phyloP scores from a whole-genome alignment of 179 eudicot genomes.

The Amaranthus tricolor region DNA sequence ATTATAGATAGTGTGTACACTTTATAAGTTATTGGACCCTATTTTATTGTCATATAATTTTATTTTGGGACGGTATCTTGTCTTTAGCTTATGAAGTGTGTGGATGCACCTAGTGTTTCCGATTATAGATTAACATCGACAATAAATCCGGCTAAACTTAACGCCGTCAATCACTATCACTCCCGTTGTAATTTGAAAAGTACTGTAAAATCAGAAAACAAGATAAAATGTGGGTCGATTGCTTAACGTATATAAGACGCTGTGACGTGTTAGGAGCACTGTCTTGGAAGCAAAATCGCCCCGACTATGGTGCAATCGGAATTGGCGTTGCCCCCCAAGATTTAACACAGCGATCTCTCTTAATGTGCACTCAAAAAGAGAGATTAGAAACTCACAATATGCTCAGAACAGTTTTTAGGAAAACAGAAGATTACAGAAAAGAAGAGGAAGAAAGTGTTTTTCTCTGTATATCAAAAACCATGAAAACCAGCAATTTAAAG shows the following conservation, averaged over 20 bases:
- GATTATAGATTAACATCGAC: too few species aligned
- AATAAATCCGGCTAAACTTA: too few species aligned
- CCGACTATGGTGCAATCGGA: not conserved
- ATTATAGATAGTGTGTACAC: too few species aligned
- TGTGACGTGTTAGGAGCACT: not conserved
- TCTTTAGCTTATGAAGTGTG: too few species aligned
- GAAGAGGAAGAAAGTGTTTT: not conserved
- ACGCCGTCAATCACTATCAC: too few species aligned
- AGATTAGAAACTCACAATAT: not conserved
- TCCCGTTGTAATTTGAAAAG: too few species aligned
- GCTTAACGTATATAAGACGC: fast-evolving
- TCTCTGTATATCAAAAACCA: not conserved
- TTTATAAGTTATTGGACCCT: too few species aligned
- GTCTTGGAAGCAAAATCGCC: not conserved
- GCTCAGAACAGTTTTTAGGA: not conserved
- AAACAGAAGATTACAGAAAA: not conserved
- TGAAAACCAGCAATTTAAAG: too few species aligned
- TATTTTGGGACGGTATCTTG: too few species aligned
- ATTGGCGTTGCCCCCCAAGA: not conserved
- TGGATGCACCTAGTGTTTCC: too few species aligned
- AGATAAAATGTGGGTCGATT: not conserved
- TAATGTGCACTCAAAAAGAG: not conserved
- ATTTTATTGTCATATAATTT: too few species aligned
- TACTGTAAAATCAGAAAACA: not conserved
- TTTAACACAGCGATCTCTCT: not conserved